Evolutionary conservation across 2,329 filamentous ascomycete genomes (phyloP).

Genomic region (Cladosporium cucumerinum): DNA sequence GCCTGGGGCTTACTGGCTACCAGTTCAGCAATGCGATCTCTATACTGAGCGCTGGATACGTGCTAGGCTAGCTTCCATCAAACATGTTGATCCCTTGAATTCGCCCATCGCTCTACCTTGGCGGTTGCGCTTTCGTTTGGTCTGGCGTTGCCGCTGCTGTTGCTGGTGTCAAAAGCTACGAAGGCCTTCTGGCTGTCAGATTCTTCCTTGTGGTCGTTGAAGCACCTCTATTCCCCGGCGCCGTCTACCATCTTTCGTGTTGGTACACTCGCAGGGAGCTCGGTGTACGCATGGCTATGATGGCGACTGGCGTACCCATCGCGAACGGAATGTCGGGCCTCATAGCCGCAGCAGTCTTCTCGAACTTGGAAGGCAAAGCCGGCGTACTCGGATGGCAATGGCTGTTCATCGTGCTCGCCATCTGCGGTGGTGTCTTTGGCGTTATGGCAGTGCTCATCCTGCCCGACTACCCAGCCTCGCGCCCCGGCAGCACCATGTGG

Average conservation of each 20-base stretch:
- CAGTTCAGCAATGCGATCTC: slow-evolving; percentile 46
- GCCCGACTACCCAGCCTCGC: slow-evolving; percentile 47
- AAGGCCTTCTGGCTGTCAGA: slow-evolving; percentile 29
- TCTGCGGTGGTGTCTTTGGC: slow-evolving; percentile 56
- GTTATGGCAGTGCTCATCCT: slow-evolving; percentile 55
- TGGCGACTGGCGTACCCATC: slow-evolving; percentile 51
- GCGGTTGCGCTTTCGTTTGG: slow-evolving; percentile 34
- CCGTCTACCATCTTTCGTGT: slow-evolving; percentile 44
- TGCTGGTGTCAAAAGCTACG: slow-evolving; percentile 34
- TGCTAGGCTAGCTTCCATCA: slow-evolving; percentile 36
- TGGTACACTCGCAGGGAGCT: slow-evolving; percentile 55
- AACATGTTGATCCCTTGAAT: slow-evolving; percentile 37
- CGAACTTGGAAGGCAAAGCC: slow-evolving; percentile 56
- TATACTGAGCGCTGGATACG: slow-evolving; percentile 42
- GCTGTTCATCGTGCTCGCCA: slow-evolving; percentile 43
- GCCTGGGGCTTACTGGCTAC: slow-evolving; percentile 19
- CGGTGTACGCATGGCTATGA: slow-evolving; percentile 48
- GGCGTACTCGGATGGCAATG: slow-evolving; percentile 58
- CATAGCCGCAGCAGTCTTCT: slow-evolving; percentile 59
- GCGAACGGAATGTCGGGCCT: slow-evolving; percentile 52
- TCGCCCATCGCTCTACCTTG: slow-evolving; percentile 32
- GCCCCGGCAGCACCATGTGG: slow-evolving; percentile 48
- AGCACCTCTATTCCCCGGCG: slow-evolving; percentile 46
- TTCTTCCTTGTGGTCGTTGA: slow-evolving; percentile 45
- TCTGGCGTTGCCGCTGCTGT: slow-evolving; percentile 34